Evolutionary conservation across 169 alveolate species (phyloP), one percentile per base, ranked within the genome.

Genomic region (Plasmodium blacklocki): DNA sequence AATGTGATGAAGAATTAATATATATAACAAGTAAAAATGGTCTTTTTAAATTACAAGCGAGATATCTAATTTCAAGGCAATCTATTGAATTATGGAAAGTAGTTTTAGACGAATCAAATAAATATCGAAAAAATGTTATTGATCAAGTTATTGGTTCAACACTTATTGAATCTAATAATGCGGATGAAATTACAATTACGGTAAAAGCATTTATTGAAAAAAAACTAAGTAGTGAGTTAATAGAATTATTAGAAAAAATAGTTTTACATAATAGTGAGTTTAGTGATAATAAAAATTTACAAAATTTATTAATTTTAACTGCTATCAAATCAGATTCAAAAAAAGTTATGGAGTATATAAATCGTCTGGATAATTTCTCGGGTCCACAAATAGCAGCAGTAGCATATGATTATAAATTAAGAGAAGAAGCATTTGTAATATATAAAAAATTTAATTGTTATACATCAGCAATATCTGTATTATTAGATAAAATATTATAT

Each of bases 201-300:
- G 99, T 99, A 73, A 98, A 98, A 94, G 99, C 99, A 14, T 98
- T 99, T 92, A 97, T 98, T 94, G 98, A 97, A 93, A 99, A 99
- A 62, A 98, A 98, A 99, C 97, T 94, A 97, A 98, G 96, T 96
- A 98, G 83, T 97, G 98, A 87, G 94, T 98, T 88, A 99, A 99
- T 97, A 96, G 98, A 96, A 93, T 96, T 76, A 15, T 52, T 93
- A 72, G 96, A 92, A 62, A 89, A 89, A 88, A 83, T 94, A 18
- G 93, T 92, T 59, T 80, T 93, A 60, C 88, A 80, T 80, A 92
- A 92, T 74, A 91, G 97, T 90, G 99, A 98, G 76, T 99, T 99
- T 96, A 96, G 99, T 56, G 93, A 96, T 91, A 98, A 98, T 96
- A 96, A 98, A 93, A 98, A 98, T 92, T 95, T 99, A 58, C 96